Evolutionary conservation across 2,329 filamentous ascomycete genomes (phyloP), one percentile per base, ranked within the genome.

Genomic region (Claviceps sp.): DNA sequence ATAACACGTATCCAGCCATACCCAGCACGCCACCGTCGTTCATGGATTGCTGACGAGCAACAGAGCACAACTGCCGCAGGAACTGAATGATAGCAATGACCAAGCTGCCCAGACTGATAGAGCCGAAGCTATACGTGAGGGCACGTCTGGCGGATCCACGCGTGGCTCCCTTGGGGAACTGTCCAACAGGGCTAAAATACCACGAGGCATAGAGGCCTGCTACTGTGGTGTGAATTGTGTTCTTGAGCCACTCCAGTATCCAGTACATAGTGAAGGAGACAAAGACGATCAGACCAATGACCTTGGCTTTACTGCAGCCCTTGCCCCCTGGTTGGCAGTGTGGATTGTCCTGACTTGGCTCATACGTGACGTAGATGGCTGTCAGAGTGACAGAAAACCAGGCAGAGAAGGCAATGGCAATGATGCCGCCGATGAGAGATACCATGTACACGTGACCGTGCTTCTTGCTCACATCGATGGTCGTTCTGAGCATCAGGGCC

Each of bases 231-330:
- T 97, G 89, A 47, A 95, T 87, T 0, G 87, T 89, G 68, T 95
- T 95, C 72, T 96, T 96, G 60, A 96, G 72, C 77, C 86, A 91
- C 65, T 97, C 91, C 1, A 87, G 85, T 57, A 95, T 83, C 91
- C 91, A 97, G 70, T 94, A 96, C 69, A 84, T 87, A 50, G 89
- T 84, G 61, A 97, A 96, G 0, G 89, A 95, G 58, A 89, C 78
- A 65, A 94, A 96, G 18, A 85, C 87, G 5, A 95, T 72, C 34
- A 96, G 70, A 0, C 90, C 90, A 54, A 89, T 90, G 45, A 96
- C 87, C 57, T 84, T 91, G 49, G 74, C 87, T 5, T 72, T 75
- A 54, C 85, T 83, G 60, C 90, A 96, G 5, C 77, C 75, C 4
- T 81, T 81, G 2, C 68, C 77, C 30, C 58, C 51, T 13, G 68